Evolutionary conservation across 495 filamentous ascomycete species (phyloP).

Genomic region (Bathelium albidoporum): DNA sequence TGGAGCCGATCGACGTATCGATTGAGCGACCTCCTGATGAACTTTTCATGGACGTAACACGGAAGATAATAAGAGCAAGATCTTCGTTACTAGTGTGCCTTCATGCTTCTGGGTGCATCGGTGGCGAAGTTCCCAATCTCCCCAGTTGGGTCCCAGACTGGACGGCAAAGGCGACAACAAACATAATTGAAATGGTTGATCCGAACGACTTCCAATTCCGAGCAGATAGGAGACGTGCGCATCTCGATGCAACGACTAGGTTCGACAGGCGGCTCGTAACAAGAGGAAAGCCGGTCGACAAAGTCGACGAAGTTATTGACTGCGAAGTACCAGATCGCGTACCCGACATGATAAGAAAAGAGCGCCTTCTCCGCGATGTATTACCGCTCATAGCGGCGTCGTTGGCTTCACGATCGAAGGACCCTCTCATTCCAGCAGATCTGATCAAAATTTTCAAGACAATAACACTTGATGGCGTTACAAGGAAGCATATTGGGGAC

Average conservation of each 20-base stretch:
- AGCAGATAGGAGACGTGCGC: neutral
- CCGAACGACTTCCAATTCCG: neutral
- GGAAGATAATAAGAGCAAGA: neutral
- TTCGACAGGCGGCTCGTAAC: neutral
- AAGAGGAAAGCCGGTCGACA: neutral
- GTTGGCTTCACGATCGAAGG: neutral
- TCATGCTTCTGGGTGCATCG: neutral
- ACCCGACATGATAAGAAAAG: neutral
- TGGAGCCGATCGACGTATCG: neutral
- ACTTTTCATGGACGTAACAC: neutral
- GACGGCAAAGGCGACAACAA: neutral
- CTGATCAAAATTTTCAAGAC: neutral
- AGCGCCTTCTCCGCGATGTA: neutral
- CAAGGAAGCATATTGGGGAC: neutral
- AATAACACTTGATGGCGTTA: neutral
- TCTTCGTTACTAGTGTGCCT: neutral
- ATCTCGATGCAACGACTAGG: neutral
- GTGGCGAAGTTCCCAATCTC: neutral
- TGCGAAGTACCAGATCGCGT: neutral
- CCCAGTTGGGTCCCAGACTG: conserved; percentile 1
- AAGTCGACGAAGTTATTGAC: neutral
- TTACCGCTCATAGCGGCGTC: neutral
- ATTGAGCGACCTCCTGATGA: neutral
- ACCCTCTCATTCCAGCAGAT: neutral
- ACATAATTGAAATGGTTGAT: neutral